phyloP scores from a whole-genome alignment of 1,139 yeast genomes.

The Taphrina populina region DNA sequence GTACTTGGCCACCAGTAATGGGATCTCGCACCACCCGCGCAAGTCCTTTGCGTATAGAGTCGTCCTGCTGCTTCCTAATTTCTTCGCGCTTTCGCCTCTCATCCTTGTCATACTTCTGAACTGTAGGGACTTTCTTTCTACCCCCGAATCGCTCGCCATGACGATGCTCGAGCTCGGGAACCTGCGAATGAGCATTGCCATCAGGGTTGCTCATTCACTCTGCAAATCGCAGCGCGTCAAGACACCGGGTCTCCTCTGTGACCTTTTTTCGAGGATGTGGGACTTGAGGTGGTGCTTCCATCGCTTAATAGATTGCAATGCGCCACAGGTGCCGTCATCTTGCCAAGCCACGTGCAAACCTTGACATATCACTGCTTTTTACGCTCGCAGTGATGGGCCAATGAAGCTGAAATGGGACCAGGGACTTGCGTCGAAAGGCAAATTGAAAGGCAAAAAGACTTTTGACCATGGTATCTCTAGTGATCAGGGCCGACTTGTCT shows the following conservation, averaged over 20 bases:
- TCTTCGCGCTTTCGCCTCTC: slow-evolving; percentile 18
- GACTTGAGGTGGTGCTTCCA: too few species aligned
- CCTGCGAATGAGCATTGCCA: slow-evolving; percentile 2
- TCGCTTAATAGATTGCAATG: too few species aligned
- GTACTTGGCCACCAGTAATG: slow-evolving; percentile 10
- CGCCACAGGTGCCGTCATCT: too few species aligned
- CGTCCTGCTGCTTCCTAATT: slow-evolving; percentile 5
- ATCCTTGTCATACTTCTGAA: slow-evolving; percentile 7
- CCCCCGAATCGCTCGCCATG: slow-evolving; percentile 12
- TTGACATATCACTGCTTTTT: too few species aligned
- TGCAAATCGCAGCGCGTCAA: too few species aligned
- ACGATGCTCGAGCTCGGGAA: slow-evolving; percentile 4
- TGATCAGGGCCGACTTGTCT: too few species aligned
- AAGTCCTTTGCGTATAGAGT: slow-evolving; percentile 3
- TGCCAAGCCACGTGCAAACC: too few species aligned
- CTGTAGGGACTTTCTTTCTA: slow-evolving; percentile 8
- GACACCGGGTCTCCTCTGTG: too few species aligned
- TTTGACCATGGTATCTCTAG: not conserved
- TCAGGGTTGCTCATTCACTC: not conserved
- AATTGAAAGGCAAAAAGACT: slow-evolving; percentile 28
- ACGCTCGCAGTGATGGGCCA: too few species aligned
- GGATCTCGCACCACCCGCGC: slow-evolving; percentile 20
- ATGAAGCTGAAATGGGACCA: slow-evolving; percentile 33
- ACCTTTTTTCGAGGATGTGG: too few species aligned
- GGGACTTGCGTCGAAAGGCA: slow-evolving; percentile 29